phyloP scores from a whole-genome alignment of 2,329 filamentous ascomycete species.

The Gaeumannomyces sp. region DNA sequence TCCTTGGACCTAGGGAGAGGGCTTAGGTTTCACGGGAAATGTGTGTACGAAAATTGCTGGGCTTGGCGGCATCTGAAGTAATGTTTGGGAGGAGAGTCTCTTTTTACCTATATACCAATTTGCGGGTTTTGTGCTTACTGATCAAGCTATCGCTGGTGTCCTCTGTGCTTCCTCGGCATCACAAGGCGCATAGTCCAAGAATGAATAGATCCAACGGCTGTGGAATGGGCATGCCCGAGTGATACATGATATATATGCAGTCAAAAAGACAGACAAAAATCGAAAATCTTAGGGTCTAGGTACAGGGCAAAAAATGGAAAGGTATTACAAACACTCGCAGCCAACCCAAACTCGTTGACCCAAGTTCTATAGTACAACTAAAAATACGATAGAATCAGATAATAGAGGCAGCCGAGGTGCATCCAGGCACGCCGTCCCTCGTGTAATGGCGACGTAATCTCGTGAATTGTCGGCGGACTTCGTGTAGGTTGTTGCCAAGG shows the following conservation, averaged over 20 bases:
- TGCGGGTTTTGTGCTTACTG: background rate
- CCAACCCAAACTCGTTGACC: background rate
- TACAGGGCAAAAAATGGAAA: background rate
- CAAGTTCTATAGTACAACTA: background rate
- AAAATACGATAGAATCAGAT: slow-evolving; percentile 1
- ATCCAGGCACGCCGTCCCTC: slow-evolving; percentile 1
- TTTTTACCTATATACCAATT: too few species aligned
- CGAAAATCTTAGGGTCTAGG: background rate
- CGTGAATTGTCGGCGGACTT: background rate
- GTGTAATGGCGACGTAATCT: background rate
- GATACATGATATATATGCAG: background rate
- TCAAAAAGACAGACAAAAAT: background rate
- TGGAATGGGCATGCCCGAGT: background rate
- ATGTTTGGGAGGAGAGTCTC: too few species aligned
- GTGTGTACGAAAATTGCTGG: background rate
- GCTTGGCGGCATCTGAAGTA: too few species aligned
- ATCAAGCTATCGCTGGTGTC: background rate
- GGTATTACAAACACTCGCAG: background rate
- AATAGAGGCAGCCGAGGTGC: slow-evolving; percentile 1
- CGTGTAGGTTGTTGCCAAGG: too few species aligned
- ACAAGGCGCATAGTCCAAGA: background rate
- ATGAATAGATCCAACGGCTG: background rate
- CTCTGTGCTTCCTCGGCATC: background rate
- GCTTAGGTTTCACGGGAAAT: background rate
- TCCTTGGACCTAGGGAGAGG: background rate